Base-by-base conservation (phyloP, 345 rosid species). In the Corymbia maculata region DNA sequence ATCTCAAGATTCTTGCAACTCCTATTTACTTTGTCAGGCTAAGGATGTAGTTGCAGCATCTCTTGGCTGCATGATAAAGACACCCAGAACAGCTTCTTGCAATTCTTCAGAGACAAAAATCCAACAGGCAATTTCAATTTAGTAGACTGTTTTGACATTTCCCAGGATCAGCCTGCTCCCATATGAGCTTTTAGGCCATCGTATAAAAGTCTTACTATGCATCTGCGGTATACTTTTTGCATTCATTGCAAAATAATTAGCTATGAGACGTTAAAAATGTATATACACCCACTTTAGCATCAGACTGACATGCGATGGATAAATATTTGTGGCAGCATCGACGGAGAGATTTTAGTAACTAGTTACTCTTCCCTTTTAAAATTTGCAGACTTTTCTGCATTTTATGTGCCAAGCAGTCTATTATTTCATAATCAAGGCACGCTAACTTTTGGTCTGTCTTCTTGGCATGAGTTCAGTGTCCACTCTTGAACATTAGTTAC, bases 401-500 rank as follows among this genome's bases (percentile, higher is more conserved):
- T 32, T 36, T 68, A 68, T 17, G 24, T 32, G 59, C 79, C 13
- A 32, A 68, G 45, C 24, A 68, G 45, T 32, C 45, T 32, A 15
- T 85, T 36, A 28, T 32, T 53, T 85, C 52, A 51, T 28, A 50
- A 50, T 55, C 57, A 51, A 6, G 68, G 36, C 79, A 32, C 32
- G 45, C 45, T 68, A 68, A 68, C 22, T 16, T 68, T n/a, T 57
- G 16, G 59, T 64, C 45, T 86, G 24, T 79, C 51, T 89, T 87
- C 61, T 68, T 68, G 79, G 79, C 3, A 68, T 32, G 79, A 68
- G 79, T 68, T 68, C 97, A 97, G 99, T 97, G 99, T 92, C 97
- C 96, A 66, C 96, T 97, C 91, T 91, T 97, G 94, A 97, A 97
- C 93, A 95, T 96, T 91, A 96, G 96, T 90, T 96, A 95, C 90